Conservation (phyloP, 805 yeast genomes). For the Yamadazyma endophytica region DNA sequence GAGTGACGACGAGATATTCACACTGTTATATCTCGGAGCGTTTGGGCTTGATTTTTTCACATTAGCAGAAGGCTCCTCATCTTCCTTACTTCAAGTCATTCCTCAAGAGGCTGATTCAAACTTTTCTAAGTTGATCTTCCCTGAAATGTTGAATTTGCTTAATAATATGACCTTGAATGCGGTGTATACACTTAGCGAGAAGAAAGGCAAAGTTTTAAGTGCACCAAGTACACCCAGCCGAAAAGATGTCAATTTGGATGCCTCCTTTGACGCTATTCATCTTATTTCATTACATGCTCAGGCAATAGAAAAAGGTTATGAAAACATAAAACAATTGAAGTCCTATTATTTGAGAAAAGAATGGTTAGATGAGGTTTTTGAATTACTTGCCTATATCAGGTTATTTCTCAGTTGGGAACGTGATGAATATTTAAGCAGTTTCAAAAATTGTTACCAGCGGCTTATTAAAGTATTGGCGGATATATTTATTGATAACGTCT, state of each 20-base stretch:
- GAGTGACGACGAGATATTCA: conserved; percentile 42
- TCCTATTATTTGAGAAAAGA: conserved; percentile 22
- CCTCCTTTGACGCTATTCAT: conserved; percentile 30
- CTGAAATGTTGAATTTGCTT: conserved; percentile 42
- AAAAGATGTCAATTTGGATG: conserved; percentile 15
- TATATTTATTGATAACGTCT: conserved; percentile 29
- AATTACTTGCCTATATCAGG: conserved; percentile 30
- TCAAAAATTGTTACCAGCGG: conserved; percentile 19
- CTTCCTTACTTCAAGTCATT: conserved; percentile 6
- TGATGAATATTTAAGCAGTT: conserved; percentile 11
- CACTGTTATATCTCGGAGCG: conserved; percentile 40
- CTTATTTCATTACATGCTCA: conserved; percentile 30
- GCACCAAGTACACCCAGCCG: conserved; percentile 29
- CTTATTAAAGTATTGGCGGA: conserved; percentile 30
- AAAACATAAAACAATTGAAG: conserved; percentile 17
- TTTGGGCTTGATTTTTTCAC: conserved; percentile 35
- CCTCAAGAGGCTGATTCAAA: conserved; percentile 5
- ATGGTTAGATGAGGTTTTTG: conserved; percentile 38
- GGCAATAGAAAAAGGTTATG: conserved; percentile 25
- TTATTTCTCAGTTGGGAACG: conserved; percentile 21
- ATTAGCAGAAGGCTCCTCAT: not conserved
- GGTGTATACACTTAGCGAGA: conserved; percentile 23
- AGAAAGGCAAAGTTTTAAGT: conserved; percentile 27
- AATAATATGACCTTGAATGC: conserved; percentile 31
- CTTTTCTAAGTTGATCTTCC: conserved; percentile 27